Percentiles rank a stretch among this genome's conserved stretches.
Conservation (phyloP, 2,329 filamentous ascomycete species). For the Hymenoscyphus fraxineus region DNA sequence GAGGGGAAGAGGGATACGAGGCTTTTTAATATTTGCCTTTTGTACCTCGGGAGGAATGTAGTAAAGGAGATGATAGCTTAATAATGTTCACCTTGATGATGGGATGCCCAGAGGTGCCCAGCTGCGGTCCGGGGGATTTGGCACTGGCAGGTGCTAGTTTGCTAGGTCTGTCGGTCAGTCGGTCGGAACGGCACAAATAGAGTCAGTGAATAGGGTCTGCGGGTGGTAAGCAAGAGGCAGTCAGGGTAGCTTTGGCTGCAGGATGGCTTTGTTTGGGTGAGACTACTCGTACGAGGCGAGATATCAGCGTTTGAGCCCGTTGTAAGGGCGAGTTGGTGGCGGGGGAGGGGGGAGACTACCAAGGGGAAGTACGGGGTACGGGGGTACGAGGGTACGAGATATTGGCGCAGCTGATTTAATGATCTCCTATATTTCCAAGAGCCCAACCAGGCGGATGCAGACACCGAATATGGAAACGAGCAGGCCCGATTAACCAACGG, state of each 20-base stretch:
- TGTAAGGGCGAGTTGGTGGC: background rate
- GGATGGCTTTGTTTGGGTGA: background rate
- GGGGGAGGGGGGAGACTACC: background rate
- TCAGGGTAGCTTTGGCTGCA: background rate
- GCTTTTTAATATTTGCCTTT: background rate
- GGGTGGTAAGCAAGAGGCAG: background rate
- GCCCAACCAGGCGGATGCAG: background rate
- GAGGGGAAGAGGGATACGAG: background rate
- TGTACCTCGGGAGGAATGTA: background rate
- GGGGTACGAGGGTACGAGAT: background rate
- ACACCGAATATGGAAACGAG: background rate
- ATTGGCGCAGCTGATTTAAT: background rate
- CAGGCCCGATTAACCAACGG: background rate
- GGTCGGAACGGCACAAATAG: background rate
- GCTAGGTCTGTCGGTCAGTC: background rate
- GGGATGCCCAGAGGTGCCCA: conserved; percentile 1
- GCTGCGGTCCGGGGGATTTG: background rate
- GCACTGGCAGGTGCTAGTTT: background rate
- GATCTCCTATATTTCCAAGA: background rate
- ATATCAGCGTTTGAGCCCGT: background rate
- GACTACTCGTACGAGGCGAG: background rate
- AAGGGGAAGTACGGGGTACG: background rate
- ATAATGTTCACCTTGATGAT: conserved; percentile 1
- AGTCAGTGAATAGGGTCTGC: background rate
- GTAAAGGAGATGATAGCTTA: background rate